Percentiles rank a stretch among this genome's conserved stretches.
phyloP scores from a whole-genome alignment of 2,329 filamentous ascomycete genomes.

The Nemania abortiva region DNA sequence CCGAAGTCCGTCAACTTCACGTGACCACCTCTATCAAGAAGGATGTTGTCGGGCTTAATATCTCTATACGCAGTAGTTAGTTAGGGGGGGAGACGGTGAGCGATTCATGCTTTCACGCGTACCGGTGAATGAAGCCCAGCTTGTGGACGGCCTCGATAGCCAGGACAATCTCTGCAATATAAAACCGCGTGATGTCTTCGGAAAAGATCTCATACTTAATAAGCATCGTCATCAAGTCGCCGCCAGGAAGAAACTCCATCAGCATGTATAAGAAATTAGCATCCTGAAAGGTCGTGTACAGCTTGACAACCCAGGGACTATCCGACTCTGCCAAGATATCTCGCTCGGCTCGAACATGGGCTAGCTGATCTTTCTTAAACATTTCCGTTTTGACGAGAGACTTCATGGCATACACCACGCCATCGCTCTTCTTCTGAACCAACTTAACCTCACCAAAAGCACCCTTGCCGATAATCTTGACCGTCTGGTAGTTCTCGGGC shows the following conservation, averaged over 20 bases:
- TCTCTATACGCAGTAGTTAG: constrained; percentile 77
- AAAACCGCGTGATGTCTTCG: constrained; percentile 98
- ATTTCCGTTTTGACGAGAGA: constrained; percentile 98
- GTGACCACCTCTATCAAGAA: constrained; percentile 93
- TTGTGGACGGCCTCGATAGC: constrained; percentile 99
- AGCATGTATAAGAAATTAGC: constrained; percentile 97
- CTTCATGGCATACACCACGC: constrained; percentile 98
- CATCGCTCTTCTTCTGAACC: constrained; percentile 94
- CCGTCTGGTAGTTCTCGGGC: constrained; percentile 92
- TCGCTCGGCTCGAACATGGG: constrained; percentile 96
- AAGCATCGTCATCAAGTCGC: constrained; percentile 99
- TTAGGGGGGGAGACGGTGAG: not conserved
- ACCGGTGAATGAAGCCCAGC: constrained; percentile 98
- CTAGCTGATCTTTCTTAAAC: constrained; percentile 99
- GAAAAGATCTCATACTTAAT: constrained; percentile 99
- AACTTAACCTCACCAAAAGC: constrained; percentile 98
- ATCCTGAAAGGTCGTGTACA: constrained; percentile 98
- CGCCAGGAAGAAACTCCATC: constrained; percentile 98
- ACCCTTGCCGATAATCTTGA: constrained; percentile 99
- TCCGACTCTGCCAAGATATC: constrained; percentile 99
- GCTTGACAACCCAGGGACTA: constrained; percentile 98
- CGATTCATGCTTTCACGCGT: constrained; percentile 58
- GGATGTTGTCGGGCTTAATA: constrained; percentile 99
- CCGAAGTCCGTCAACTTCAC: constrained; percentile 99
- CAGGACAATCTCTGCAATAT: constrained; percentile 97